Percentiles rank a stretch among this genome's conserved stretches.
These are phyloP conservation scores for Limtongia smithiae DNA, from an alignment of 805 yeast genomes.

Conservation along the genomic window DNA sequence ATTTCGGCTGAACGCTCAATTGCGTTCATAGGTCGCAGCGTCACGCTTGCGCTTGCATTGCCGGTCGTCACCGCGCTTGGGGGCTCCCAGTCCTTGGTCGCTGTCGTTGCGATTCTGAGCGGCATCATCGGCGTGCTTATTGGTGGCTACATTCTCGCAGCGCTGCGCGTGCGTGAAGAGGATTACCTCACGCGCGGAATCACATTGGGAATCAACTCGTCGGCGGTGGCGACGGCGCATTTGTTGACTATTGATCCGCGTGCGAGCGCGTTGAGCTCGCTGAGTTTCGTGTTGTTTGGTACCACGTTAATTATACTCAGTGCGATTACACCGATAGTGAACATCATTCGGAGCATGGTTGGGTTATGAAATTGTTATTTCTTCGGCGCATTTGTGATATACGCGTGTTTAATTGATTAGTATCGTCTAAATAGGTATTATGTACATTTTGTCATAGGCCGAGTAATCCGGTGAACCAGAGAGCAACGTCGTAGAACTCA, in stretches of 20 bases:
- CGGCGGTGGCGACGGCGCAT: slow-evolving; percentile 81
- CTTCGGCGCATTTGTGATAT: neutral
- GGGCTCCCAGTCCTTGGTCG: slow-evolving; percentile 70
- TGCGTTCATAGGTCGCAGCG: slow-evolving; percentile 76
- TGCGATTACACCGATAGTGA: slow-evolving; percentile 55
- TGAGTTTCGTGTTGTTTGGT: slow-evolving; percentile 70
- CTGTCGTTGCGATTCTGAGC: slow-evolving; percentile 71
- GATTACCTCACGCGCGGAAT: slow-evolving; percentile 76
- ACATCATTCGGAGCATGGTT: slow-evolving; percentile 47
- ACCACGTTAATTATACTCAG: slow-evolving; percentile 67
- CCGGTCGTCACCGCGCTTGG: slow-evolving; percentile 65
- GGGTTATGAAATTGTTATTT: slow-evolving; percentile 37
- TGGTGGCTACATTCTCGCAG: slow-evolving; percentile 52
- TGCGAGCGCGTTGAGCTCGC: slow-evolving; percentile 74
- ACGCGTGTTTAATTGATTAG: neutral
- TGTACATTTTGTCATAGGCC: neutral
- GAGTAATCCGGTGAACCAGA: slow-evolving; percentile 13
- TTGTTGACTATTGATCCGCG: slow-evolving; percentile 65
- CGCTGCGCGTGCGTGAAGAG: slow-evolving; percentile 51
- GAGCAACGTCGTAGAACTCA: slow-evolving; percentile 5
- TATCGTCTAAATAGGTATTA: neutral
- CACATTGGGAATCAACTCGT: slow-evolving; percentile 71
- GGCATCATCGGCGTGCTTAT: slow-evolving; percentile 72
- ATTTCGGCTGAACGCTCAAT: slow-evolving; percentile 57
- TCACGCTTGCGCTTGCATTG: slow-evolving; percentile 73